Conservation (phyloP, 352 stramenopile species). For the Chloridella minuta region DNA sequence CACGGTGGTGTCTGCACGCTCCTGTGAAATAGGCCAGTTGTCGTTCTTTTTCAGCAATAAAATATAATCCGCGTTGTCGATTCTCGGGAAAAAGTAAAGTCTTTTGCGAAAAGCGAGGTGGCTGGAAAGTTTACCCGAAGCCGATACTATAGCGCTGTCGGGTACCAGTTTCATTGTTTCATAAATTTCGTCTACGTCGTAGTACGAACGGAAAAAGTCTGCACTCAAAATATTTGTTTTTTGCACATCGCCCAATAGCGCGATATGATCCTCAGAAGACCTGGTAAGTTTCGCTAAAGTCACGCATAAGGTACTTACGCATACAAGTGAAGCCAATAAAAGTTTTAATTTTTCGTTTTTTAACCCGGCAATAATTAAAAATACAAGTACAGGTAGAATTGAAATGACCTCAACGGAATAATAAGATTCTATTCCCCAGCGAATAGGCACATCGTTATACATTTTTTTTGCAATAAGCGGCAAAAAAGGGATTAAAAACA, state of each 20-base stretch:
- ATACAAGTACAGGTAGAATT: background rate
- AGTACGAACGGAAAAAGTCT: background rate
- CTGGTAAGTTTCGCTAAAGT: background rate
- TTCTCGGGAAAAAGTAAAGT: background rate
- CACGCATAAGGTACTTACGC: background rate
- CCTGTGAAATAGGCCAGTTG: background rate
- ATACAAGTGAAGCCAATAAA: background rate
- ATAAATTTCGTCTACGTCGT: background rate
- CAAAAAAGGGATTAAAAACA: background rate
- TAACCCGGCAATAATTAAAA: background rate
- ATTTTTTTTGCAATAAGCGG: background rate
- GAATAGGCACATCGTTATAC: background rate
- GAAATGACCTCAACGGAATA: background rate
- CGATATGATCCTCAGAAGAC: too few relatives aligned
- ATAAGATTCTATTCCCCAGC: background rate
- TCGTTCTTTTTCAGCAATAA: background rate
- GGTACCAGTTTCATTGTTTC: background rate
- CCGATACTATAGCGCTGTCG: background rate
- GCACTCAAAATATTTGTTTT: background rate
- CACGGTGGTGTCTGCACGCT: background rate
- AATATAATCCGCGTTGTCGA: background rate
- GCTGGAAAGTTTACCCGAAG: background rate
- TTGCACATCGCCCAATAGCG: background rate
- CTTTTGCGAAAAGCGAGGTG: background rate
- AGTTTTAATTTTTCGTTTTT: background rate